Conservation (phyloP, 129 eudicot genomes). For the Kitagawia praeruptora region DNA sequence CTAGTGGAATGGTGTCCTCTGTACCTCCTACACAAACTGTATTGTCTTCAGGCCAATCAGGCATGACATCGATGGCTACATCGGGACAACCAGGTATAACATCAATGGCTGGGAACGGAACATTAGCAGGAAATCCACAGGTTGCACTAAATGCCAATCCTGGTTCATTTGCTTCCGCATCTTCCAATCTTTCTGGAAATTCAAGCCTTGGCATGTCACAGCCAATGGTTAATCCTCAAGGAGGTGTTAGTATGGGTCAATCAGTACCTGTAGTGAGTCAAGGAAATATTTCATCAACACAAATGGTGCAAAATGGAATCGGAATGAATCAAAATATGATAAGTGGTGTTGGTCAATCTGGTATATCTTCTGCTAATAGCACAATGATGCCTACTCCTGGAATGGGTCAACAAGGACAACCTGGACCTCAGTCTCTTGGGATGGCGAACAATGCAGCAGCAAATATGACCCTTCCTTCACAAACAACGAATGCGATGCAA, state of each 20-base stretch:
- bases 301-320: slow-evolving; percentile 68
- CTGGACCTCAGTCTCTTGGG: slow-evolving; percentile 67
- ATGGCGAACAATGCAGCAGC: slow-evolving; percentile 50
- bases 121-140: slow-evolving; percentile 38
- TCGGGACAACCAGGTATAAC: slow-evolving; percentile 66
- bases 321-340: slow-evolving; percentile 66
- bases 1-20: slow-evolving; percentile 79
- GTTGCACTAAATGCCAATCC: slow-evolving; percentile 38
- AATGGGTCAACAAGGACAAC: slow-evolving; percentile 66
- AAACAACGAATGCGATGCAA: slow-evolving; percentile 42
- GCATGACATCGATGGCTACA: slow-evolving; percentile 16
- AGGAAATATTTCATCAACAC: slow-evolving; percentile 60
- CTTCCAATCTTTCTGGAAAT: slow-evolving; percentile 53
- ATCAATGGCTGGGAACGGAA: slow-evolving; percentile 44
- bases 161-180: slow-evolving; percentile 47
- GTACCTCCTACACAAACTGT: slow-evolving; percentile 61
- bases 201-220: slow-evolving; percentile 50
- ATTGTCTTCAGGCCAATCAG: slow-evolving; percentile 12
- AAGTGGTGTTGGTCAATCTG: slow-evolving; percentile 47
- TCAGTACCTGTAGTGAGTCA: slow-evolving; percentile 57
- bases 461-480: slow-evolving; percentile 60
- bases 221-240: slow-evolving; percentile 65
- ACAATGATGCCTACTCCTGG: slow-evolving; percentile 73
- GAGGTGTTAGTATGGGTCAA: slow-evolving; percentile 62
- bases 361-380: slow-evolving; percentile 39